Conservation (phyloP, 1,139 yeast genomes). For the Nakaseomyces delphensis region DNA sequence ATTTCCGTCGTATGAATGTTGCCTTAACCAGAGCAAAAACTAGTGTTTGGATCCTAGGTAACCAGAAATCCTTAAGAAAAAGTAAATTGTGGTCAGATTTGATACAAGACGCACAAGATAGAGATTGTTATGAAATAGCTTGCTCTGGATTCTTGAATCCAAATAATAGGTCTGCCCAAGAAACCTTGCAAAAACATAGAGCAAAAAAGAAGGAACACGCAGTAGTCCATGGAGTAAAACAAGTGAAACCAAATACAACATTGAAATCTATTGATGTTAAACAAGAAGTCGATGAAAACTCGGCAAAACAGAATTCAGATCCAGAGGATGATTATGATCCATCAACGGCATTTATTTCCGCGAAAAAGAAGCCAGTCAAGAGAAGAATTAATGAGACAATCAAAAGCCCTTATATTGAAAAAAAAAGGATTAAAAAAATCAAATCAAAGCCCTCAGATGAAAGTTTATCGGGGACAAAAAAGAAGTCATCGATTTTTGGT, state of each 20-base stretch:
- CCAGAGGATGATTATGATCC: conserved; percentile 7
- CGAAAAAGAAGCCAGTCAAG: conserved; percentile 6
- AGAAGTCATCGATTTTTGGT: conserved; percentile 30
- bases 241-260: background rate
- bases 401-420: conserved; percentile 3
- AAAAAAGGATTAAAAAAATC: conserved; percentile 2
- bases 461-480: conserved; percentile 20
- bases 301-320: conserved; percentile 1
- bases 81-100: conserved; percentile 65
- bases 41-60: conserved; percentile 89
- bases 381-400: background rate
- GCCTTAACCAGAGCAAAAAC: conserved; percentile 90
- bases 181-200: conserved; percentile 20
- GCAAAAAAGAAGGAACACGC: conserved; percentile 8
- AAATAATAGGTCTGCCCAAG: conserved; percentile 11
- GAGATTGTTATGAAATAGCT: conserved; percentile 35
- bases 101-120: conserved; percentile 49
- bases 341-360: background rate
- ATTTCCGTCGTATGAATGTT: conserved; percentile 89
- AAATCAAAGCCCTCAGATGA: conserved; percentile 6
- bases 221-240: too few relatives aligned
- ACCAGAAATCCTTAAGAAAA: conserved; percentile 49
- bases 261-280: background rate
- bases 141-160: conserved; percentile 31
- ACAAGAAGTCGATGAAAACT: background rate